Conservation (phyloP, 1,284 basidiomycete genomes). For the Ganoderma resinaceum region DNA sequence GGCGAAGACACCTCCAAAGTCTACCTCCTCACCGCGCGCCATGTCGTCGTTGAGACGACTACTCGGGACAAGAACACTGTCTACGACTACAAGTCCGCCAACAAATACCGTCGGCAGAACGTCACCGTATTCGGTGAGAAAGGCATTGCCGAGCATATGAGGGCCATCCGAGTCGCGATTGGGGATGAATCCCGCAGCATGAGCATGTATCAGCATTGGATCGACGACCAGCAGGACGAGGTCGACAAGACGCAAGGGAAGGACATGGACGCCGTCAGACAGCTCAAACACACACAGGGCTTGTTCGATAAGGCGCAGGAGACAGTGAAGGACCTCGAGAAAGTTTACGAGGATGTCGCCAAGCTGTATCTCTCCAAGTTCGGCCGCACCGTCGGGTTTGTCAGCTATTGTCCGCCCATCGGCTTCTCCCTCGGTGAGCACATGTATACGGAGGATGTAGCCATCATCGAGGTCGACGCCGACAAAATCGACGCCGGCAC, state of each 20-base stretch:
- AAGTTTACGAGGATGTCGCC: neutral
- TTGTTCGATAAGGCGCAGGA: neutral
- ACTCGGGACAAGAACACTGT: conserved; percentile 37
- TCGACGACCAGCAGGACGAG: neutral
- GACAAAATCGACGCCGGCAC: conserved; percentile 33
- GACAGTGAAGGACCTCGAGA: neutral
- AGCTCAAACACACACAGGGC: neutral
- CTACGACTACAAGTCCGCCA: neutral
- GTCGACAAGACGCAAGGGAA: neutral
- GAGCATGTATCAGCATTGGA: neutral
- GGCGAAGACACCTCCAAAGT: conserved; percentile 29
- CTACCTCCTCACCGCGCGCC: conserved; percentile 40
- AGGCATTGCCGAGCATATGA: neutral
- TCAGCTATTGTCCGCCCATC: conserved; percentile 35
- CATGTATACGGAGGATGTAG: conserved; percentile 43
- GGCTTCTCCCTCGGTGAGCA: conserved; percentile 28
- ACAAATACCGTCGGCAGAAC: neutral
- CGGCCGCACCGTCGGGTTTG: neutral
- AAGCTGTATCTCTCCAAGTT: neutral
- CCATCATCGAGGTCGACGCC: conserved; percentile 42
- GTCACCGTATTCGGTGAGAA: neutral
- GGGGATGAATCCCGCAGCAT: neutral
- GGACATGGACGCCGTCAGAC: neutral
- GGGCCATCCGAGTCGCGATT: neutral
- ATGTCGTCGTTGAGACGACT: conserved; percentile 37